phyloP scores from a whole-genome alignment of 169 alveolate species.

The Plasmodium gonderi region DNA sequence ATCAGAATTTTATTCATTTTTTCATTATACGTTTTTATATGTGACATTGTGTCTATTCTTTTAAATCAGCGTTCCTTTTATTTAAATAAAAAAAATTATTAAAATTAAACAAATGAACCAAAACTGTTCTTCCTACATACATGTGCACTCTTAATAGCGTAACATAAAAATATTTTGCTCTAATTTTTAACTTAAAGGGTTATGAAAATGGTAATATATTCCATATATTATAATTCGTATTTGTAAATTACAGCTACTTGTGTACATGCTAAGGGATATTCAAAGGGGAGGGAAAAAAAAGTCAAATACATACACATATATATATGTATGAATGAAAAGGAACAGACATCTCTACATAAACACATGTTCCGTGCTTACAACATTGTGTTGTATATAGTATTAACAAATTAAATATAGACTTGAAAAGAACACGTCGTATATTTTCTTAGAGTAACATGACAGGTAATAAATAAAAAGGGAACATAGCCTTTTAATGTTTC shows the following conservation, averaged over 20 bases:
- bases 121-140: neutral
- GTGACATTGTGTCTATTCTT: neutral
- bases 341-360: neutral
- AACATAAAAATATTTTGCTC: neutral
- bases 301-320: neutral
- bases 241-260: neutral
- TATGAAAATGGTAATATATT: neutral
- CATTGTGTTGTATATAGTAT: neutral
- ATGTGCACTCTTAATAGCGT: neutral
- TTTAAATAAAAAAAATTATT: neutral
- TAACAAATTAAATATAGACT: neutral
- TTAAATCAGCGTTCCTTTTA: neutral
- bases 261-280: neutral
- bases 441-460: neutral
- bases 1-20: neutral
- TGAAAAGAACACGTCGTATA: neutral
- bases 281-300: neutral
- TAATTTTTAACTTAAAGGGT: neutral
- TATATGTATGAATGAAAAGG: neutral
- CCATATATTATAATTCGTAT: neutral
- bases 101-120: neutral
- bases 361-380: neutral
- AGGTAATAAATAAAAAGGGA: neutral
- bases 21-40: neutral
- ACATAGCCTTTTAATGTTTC: neutral